Base-by-base conservation (phyloP, 1,139 yeast genomes). In the Geotrichum bryndzae region DNA sequence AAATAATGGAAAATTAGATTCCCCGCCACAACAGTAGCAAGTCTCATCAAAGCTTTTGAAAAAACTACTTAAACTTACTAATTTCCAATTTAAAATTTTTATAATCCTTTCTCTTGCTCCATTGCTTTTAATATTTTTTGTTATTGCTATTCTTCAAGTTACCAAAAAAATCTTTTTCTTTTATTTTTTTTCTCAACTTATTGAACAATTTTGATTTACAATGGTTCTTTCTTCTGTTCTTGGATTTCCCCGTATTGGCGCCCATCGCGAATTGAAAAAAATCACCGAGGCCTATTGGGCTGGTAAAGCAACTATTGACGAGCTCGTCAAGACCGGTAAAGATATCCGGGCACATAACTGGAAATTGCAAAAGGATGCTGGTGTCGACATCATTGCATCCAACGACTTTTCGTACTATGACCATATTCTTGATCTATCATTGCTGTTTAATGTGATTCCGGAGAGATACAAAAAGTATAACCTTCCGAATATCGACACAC, bases 221-320 rank as follows among this genome's bases (percentile, higher is more conserved):
- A 91, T 92, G 97, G 97, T 92, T 80, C 87, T 87, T 80, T 92
- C 98, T 70, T 86, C 97, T 75, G 95, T 92, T 73, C 86, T 92
- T 82, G 99, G 99, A 80, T 92, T 92, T 92, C 99, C 99, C 83
- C 94, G 98, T 85, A 92, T 77, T 68, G 80, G 99, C 76, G 96
- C 97, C 72, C 91, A 91, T 84, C 94, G 99, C 87, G 99, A 94
- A 83, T 87, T 94, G 80, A 94, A 94, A 84, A 94, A 94, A 82
- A 90, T 90, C 79, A 94, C 99, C 71, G 99, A 94, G 82, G 88
- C 96, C 77, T 94, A 94, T 92, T 94, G 99, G 99, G 80, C 84
- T 72, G 97, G 97, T 76, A 92, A 92, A 83, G 88, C 87, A 72
- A 74, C 87, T 67, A 90, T 84, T 68, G 97, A 90, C 66, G 96